Evolutionary conservation across 2,329 filamentous ascomycete species (phyloP).

Genomic region (Scytalidium lignicola): DNA sequence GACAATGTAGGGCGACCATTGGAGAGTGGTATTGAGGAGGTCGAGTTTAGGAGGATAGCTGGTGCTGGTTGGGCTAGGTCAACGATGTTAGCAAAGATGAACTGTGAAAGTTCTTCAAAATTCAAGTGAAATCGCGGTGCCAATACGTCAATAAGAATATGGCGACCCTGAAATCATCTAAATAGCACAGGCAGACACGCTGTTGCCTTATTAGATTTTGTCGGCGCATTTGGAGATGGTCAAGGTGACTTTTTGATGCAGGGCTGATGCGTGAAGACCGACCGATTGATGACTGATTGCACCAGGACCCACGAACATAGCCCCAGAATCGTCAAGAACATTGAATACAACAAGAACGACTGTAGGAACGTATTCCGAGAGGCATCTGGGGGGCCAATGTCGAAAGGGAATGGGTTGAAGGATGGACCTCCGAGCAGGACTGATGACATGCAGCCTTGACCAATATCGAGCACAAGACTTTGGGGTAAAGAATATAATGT

Average conservation of each 20-base stretch:
- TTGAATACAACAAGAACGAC: neutral
- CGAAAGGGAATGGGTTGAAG: neutral
- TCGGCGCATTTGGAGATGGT: constrained; percentile 25
- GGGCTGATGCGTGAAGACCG: constrained; percentile 22
- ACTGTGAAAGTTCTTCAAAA: constrained; percentile 14
- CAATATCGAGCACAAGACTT: constrained; percentile 6
- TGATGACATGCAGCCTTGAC: constrained; percentile 19
- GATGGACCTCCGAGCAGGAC: constrained; percentile 18
- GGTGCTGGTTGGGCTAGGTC: constrained; percentile 52
- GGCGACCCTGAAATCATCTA: constrained; percentile 17
- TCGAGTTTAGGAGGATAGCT: constrained; percentile 57
- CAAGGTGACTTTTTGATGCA: constrained; percentile 13
- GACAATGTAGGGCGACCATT: constrained; percentile 62
- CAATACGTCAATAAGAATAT: constrained; percentile 8
- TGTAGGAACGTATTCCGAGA: neutral
- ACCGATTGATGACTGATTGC: constrained; percentile 16
- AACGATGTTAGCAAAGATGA: constrained; percentile 40
- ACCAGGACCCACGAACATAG: neutral
- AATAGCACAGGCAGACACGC: constrained; percentile 8
- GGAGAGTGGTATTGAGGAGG: constrained; percentile 56
- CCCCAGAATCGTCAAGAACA: neutral
- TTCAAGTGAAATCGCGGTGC: constrained; percentile 9
- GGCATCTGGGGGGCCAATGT: neutral
- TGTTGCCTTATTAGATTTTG: constrained; percentile 9
- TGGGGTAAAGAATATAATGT: constrained; percentile 7